A percentile compares a stretch with the other conserved stretches of the same genome.
Evolutionary conservation across 2,329 filamentous ascomycete genomes (phyloP).

Genomic region (Fusarium secorum): DNA sequence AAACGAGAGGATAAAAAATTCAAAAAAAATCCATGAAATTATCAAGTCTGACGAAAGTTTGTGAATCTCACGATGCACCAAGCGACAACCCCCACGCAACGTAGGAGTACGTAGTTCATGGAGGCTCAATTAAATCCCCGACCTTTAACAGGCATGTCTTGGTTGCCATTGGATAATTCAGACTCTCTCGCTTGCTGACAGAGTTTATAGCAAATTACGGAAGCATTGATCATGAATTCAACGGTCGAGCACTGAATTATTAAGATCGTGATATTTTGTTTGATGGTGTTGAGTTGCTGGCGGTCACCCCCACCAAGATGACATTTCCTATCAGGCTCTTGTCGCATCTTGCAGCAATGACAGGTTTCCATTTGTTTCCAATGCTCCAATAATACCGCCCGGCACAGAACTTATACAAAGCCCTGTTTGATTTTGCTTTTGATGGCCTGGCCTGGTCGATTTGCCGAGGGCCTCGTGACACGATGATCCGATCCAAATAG

Average conservation of each 20-base stretch:
- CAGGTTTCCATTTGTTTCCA: neutral
- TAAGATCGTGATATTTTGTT: constrained; percentile 6
- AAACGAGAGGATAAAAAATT: neutral
- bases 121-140: neutral
- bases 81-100: neutral
- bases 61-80: neutral
- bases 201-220: neutral
- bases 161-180: neutral
- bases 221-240: neutral
- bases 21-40: neutral
- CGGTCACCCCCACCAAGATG: neutral
- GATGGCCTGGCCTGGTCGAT: neutral
- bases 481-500: constrained; percentile 6
- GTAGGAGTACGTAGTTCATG: neutral
- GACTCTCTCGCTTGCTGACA: neutral
- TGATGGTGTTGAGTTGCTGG: constrained; percentile 8
- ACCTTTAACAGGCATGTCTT: neutral
- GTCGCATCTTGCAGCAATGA: constrained; percentile 1
- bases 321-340: neutral
- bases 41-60: neutral
- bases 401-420: neutral
- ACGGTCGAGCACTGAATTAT: neutral
- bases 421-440: constrained; percentile 13
- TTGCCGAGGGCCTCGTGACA: constrained; percentile 16
- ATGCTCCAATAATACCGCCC: neutral